A percentile compares a stretch with the other conserved stretches of the same genome.
phyloP scores from a whole-genome alignment of 2,329 filamentous ascomycete genomes.

The Phialocephala sp. region DNA sequence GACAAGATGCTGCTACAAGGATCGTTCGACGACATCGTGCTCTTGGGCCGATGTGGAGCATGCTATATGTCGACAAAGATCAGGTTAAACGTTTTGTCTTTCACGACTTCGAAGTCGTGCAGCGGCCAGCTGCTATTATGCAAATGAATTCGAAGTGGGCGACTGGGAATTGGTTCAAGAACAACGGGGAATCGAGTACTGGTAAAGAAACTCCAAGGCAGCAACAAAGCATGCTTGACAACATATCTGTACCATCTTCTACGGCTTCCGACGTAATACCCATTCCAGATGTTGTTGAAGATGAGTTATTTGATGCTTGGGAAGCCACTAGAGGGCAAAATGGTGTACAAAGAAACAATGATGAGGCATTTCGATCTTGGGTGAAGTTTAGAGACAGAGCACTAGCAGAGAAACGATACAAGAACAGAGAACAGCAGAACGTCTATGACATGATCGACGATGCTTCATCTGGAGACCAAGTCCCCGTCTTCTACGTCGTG shows the following conservation, averaged over 20 bases:
- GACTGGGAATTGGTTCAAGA: neutral
- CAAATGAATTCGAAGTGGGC: neutral
- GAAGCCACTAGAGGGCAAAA: neutral
- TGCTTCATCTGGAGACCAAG: neutral
- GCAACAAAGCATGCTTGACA: neutral
- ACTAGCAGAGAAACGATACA: neutral
- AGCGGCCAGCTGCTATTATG: neutral
- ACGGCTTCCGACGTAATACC: neutral
- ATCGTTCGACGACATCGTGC: slow-evolving; percentile 53
- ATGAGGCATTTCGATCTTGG: neutral
- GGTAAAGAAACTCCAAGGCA: neutral
- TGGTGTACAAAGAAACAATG: neutral
- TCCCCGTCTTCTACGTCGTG: slow-evolving; percentile 20
- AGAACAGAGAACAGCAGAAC: neutral
- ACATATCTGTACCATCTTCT: neutral
- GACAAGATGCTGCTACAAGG: slow-evolving; percentile 55
- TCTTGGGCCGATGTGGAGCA: neutral
- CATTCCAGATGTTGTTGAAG: neutral
- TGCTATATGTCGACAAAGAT: neutral
- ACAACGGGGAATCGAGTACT: neutral
- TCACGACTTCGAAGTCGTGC: slow-evolving; percentile 6
- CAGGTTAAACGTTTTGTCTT: neutral
- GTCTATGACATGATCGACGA: neutral
- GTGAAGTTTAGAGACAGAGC: neutral
- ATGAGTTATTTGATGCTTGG: slow-evolving; percentile 1